Conservation (phyloP, 2,329 filamentous ascomycete genomes). For the Fusarium annulatum region DNA sequence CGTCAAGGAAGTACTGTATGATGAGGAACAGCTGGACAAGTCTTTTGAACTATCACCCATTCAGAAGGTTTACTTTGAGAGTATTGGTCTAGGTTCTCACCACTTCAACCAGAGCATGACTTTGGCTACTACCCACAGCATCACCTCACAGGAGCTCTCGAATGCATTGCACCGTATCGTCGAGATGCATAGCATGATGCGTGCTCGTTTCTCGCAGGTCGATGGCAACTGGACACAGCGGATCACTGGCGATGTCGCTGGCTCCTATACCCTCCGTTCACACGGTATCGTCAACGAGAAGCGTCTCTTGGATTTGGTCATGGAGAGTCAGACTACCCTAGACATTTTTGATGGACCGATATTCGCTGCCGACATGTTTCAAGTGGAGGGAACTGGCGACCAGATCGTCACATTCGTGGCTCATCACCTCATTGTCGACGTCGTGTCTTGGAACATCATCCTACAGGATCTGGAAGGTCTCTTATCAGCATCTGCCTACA, state of each 20-base stretch:
- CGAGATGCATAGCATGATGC: conserved; percentile 32
- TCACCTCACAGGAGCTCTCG: not conserved
- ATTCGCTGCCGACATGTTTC: conserved; percentile 32
- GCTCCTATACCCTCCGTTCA: conserved; percentile 6
- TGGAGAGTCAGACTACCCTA: conserved; percentile 9
- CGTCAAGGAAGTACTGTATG: not conserved
- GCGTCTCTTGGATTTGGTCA: not conserved
- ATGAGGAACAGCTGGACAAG: conserved; percentile 2
- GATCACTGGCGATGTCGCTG: not conserved
- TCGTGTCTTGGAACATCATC: conserved; percentile 60
- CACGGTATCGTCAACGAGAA: not conserved
- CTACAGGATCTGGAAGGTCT: conserved; percentile 48
- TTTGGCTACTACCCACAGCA: not conserved
- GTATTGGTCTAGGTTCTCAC: not conserved
- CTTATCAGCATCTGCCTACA: conserved; percentile 47
- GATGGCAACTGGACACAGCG: conserved; percentile 17
- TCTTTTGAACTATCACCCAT: conserved; percentile 17
- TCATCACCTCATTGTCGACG: conserved; percentile 56
- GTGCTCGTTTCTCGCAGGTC: conserved; percentile 11
- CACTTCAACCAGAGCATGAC: conserved; percentile 39
- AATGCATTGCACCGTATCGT: conserved; percentile 11
- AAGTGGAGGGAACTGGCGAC: conserved; percentile 2
- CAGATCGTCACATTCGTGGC: conserved; percentile 45
- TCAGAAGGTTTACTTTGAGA: conserved; percentile 28
- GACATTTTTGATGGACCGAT: conserved; percentile 9